Base-by-base conservation (phyloP, 108 stramenopile species). In the Pseudonitzschia multiseries region DNA sequence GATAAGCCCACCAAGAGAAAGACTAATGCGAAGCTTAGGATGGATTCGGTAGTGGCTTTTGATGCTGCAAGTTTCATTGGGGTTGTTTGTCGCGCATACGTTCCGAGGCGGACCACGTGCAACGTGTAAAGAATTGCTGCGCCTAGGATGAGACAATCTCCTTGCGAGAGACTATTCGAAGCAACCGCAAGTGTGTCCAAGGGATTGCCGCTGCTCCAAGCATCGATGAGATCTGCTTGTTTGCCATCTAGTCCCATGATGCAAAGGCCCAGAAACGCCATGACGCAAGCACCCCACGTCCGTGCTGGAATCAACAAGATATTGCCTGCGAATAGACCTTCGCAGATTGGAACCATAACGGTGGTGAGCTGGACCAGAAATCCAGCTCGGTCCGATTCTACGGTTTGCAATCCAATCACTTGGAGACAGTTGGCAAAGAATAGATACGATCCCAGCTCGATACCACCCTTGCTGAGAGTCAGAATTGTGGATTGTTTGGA, bases 301-400 rank as follows among this genome's bases (percentile, higher is more conserved):
- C 68, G 61, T 9, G 50, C 28, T 18, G 78, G 57, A 27, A 87
- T 71, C 14, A 65, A 21, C 20, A 28, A 13, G 8, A 81, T 33
- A 51, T 73, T 75, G 17, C 78, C 70, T 26, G 75, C 80, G 26
- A 80, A 69, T 21, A 74, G 28, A 20, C 83, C 86, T 56, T 75
- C 69, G 8, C 76, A 43, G 24, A 93, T 50, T 27, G 92, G 92
- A 18, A 94, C 90, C 83, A 94, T 84, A 31, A 94, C 81, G 22
- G 93, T 94, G 24, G 93, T 93, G 32, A 84, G 77, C 72, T 95
- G 91, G 28, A 95, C 89, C 53, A 95, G 76, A 79, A 95, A 95
- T 27, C 90, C 93, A 21, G 92, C 91, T 63, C 86, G 73, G 72
- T 89, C 91, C 6, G 94, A 87, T 44, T 87, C 82, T 20, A 91